Evolutionary conservation across 2,329 filamentous ascomycete species (phyloP), one percentile per base, ranked within the genome.

Genomic region (Pseudopyrenochaeta lycopersici): DNA sequence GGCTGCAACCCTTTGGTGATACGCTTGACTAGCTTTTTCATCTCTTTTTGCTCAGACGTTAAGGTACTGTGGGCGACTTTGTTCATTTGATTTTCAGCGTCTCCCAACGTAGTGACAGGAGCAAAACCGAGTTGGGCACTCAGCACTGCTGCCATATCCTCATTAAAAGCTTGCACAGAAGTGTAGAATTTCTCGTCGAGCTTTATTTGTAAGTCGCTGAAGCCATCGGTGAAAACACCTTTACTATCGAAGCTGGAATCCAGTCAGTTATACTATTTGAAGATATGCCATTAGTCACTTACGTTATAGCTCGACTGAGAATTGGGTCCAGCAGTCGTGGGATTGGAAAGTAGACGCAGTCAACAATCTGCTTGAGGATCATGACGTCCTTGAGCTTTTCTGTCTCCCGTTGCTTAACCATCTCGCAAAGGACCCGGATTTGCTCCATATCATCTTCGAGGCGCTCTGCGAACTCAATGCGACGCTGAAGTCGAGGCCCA

Each of bases 311-410:
- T 76, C 90, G 92, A 35, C 92, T 89, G 44, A 97, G 81, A 23
- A 95, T 88, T 3, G 91, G 89, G 68, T 84, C 84, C 18, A 99
- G 83, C 45, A 96, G 78, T 64, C 88, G 88, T 50, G 88, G 85
- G 12, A 97, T 86, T 0, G 95, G 95, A 63, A 98, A 97, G 77
- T 98, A 99, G 64, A 96, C 89, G 31, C 86, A 89, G 72, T 98
- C 90, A 27, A 98, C 85, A 68, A 97, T 88, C 55, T 88, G 87
- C 63, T 87, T 87, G 66, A 98, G 85, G 44, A 92, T 81, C 70
- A 91, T 86, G 12, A 88, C 88, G 51, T 91, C 88, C 55, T 91
- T 86, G 18, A 96, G 80, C 75, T 96, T 96, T 62, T 87, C 79
- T 42, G 82, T 81, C 75, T 98, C 95, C 46, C 93, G 86, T 72